A percentile compares a stretch with the other conserved stretches of the same genome.
Conservation (phyloP, 805 yeast species). For the Yamadazyma ubonensis region DNA sequence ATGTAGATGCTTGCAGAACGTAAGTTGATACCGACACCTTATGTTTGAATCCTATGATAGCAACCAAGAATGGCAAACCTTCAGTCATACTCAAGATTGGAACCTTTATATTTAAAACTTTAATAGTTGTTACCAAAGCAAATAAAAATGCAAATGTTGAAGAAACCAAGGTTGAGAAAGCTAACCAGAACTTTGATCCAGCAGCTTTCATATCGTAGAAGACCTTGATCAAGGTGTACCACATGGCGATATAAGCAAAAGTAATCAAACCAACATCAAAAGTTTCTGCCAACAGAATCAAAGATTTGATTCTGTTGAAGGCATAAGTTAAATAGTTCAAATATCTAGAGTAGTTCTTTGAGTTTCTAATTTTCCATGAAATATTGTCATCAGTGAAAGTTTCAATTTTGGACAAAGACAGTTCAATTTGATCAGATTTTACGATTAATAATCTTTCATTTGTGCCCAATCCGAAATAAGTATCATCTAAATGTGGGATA, state of each 20-base stretch:
- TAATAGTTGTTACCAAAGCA: conserved; percentile 62
- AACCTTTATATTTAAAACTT: conserved; percentile 56
- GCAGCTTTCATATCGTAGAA: conserved; percentile 71
- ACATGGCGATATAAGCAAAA: conserved; percentile 83
- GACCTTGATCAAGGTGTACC: conserved; percentile 73
- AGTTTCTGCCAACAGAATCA: conserved; percentile 72
- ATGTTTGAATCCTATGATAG: conserved; percentile 88
- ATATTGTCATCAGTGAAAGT: conserved; percentile 41
- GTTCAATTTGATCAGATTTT: conserved; percentile 26
- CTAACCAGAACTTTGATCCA: conserved; percentile 89
- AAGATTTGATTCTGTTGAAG: conserved; percentile 38
- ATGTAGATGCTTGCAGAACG: conserved; percentile 45
- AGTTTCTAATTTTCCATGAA: conserved; percentile 61
- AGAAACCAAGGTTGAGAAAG: conserved; percentile 71
- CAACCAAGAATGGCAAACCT: conserved; percentile 91
- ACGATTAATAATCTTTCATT: conserved; percentile 45
- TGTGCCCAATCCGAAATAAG: conserved; percentile 40
- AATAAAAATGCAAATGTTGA: conserved; percentile 81
- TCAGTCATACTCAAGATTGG: conserved; percentile 77
- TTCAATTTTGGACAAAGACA: conserved; percentile 23
- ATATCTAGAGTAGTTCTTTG: conserved; percentile 55
- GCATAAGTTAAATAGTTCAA: conserved; percentile 49
- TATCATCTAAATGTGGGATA: conserved; percentile 41
- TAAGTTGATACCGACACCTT: conserved; percentile 69
- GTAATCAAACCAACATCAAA: conserved; percentile 80